Evolutionary conservation across 805 yeast species (phyloP).

Genomic region (Clavispora asparagi): DNA sequence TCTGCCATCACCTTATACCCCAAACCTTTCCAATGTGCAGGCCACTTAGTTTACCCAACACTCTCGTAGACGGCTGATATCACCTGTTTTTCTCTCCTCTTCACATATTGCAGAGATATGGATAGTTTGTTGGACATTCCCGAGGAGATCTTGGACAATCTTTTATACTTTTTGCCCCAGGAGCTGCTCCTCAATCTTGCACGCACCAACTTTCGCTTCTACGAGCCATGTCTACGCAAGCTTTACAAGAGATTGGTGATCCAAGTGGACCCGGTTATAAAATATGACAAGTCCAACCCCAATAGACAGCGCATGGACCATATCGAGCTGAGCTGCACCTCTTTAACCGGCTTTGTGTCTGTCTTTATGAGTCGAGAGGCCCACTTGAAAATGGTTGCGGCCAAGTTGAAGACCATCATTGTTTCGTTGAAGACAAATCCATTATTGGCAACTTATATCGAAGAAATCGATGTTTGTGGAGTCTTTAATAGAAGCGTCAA

Average conservation of each 20-base stretch:
- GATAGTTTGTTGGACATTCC: constrained; percentile 7
- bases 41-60: not conserved
- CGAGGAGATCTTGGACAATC: constrained; percentile 6
- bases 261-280: constrained; percentile 17
- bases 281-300: constrained; percentile 1
- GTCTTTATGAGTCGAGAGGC: constrained; percentile 10
- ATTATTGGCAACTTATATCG: constrained; percentile 18
- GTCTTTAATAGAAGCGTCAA: not conserved
- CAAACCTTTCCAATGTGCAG: not conserved
- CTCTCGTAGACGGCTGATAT: not conserved
- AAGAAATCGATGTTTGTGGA: not conserved
- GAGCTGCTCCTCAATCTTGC: constrained; percentile 28
- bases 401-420: constrained; percentile 37
- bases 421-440: constrained; percentile 32
- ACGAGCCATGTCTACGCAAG: constrained; percentile 26
- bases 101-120: not conserved
- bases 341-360: constrained; percentile 21
- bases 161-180: constrained; percentile 24
- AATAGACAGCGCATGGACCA: constrained; percentile 14
- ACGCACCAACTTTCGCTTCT: constrained; percentile 29
- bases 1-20: constrained; percentile 1
- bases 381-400: constrained; percentile 23
- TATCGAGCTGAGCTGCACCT: constrained; percentile 18
- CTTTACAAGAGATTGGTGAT: constrained; percentile 24
- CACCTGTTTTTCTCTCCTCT: not conserved